A percentile compares a stretch with the other conserved stretches of the same genome.
phyloP scores from a whole-genome alignment of 768 basidiomycete species.

The Phlegmacium glaucopus region DNA sequence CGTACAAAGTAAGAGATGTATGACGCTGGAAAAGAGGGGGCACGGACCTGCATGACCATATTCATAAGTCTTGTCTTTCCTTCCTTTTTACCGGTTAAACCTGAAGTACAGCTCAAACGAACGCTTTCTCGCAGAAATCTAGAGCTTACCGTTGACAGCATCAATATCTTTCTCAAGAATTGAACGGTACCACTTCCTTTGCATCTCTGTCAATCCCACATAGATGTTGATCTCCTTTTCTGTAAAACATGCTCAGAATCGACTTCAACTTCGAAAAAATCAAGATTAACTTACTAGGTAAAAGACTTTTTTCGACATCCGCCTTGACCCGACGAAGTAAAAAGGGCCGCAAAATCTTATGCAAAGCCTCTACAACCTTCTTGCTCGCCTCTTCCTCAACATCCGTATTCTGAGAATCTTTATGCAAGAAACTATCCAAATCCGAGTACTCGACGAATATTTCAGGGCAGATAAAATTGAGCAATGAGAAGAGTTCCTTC shows the following conservation, averaged over 20 bases:
- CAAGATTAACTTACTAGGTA: slow-evolving; percentile 63
- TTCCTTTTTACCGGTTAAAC: slow-evolving; percentile 94
- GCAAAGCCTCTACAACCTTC: slow-evolving; percentile 93
- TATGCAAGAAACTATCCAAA: slow-evolving; percentile 90
- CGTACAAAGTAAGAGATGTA: background rate
- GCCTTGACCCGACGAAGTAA: slow-evolving; percentile 90
- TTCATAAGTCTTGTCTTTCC: slow-evolving; percentile 98
- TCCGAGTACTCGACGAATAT: slow-evolving; percentile 91
- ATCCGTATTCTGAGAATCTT: slow-evolving; percentile 67
- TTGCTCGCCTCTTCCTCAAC: slow-evolving; percentile 82
- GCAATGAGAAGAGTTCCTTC: slow-evolving; percentile 88
- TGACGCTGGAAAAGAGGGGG: background rate
- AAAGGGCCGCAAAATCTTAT: slow-evolving; percentile 96
- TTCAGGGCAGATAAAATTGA: slow-evolving; percentile 97
- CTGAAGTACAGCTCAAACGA: slow-evolving; percentile 30
- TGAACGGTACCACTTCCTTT: slow-evolving; percentile 95
- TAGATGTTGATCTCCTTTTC: slow-evolving; percentile 99
- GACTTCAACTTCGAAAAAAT: background rate
- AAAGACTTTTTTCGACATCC: slow-evolving; percentile 93
- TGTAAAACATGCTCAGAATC: slow-evolving; percentile 20
- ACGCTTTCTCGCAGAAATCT: too few species aligned
- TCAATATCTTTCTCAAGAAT: slow-evolving; percentile 98
- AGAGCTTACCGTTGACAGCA: slow-evolving; percentile 79
- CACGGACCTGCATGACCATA: slow-evolving; percentile 92
- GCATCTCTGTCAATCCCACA: slow-evolving; percentile 95